Conservation (phyloP, 768 basidiomycete species). For the Boletus reticuloceps region DNA sequence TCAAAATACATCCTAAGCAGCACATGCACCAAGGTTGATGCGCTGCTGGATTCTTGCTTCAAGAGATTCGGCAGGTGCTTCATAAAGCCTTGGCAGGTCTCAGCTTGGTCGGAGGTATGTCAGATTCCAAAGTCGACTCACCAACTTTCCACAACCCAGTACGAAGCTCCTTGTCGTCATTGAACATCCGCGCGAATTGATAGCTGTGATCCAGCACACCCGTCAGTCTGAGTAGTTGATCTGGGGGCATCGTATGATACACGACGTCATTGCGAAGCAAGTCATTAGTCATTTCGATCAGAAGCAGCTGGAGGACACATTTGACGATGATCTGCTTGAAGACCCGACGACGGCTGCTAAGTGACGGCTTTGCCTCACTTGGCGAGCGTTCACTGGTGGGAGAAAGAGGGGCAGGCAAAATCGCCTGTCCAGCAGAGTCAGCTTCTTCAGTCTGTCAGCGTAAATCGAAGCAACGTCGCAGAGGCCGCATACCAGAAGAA, state of each 20-base stretch:
- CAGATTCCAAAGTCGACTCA: slow-evolving; percentile 41
- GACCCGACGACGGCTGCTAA: slow-evolving; percentile 72
- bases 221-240: slow-evolving; percentile 91
- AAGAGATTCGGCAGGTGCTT: slow-evolving; percentile 96
- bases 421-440: slow-evolving; percentile 62
- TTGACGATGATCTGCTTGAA: slow-evolving; percentile 99
- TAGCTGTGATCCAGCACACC: slow-evolving; percentile 95
- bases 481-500: slow-evolving; percentile 28
- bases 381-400: slow-evolving; percentile 59
- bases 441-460: slow-evolving; percentile 5
- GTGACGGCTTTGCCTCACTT: slow-evolving; percentile 49
- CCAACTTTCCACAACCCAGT: slow-evolving; percentile 99
- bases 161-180: slow-evolving; percentile 95
- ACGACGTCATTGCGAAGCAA: slow-evolving; percentile 89
- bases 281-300: slow-evolving; percentile 97
- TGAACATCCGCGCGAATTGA: slow-evolving; percentile 95
- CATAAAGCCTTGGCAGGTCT: slow-evolving; percentile 82
- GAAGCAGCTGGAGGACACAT: slow-evolving; percentile 93
- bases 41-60: slow-evolving; percentile 97
- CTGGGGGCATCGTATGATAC: slow-evolving; percentile 90
- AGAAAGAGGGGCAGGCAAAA: slow-evolving; percentile 86
- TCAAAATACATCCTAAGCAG: slow-evolving; percentile 94
- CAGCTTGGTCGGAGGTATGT: not conserved
- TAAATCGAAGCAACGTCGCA: not conserved
- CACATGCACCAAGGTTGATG: slow-evolving; percentile 90